Evolutionary conservation across 2,329 filamentous ascomycete species (phyloP).

Genomic region (Cryphonectria parasitica): DNA sequence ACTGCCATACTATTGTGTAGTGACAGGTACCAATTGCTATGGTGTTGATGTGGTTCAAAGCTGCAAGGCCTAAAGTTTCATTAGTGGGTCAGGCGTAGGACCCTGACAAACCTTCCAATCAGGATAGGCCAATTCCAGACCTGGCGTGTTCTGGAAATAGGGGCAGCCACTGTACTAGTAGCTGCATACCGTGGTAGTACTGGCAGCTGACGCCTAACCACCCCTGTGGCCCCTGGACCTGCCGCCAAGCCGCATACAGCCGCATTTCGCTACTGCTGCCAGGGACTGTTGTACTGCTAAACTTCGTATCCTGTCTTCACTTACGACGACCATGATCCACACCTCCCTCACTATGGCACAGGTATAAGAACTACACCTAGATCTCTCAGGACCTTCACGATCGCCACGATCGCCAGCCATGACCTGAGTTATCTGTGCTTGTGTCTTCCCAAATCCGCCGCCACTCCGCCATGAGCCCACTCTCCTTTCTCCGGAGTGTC

Average conservation of each 20-base stretch:
- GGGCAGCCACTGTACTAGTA: conserved; percentile 1
- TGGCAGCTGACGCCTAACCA: not conserved
- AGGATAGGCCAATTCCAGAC: conserved; percentile 12
- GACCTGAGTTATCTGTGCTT: conserved; percentile 20
- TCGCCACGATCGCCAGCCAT: conserved; percentile 8
- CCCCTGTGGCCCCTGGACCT: not conserved
- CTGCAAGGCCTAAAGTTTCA: not conserved
- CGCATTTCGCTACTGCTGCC: conserved; percentile 6
- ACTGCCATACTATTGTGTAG: not conserved
- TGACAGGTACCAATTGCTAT: not conserved
- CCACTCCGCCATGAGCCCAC: conserved; percentile 25
- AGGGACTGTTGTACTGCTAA: not conserved
- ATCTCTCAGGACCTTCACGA: not conserved
- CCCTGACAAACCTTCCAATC: conserved; percentile 26
- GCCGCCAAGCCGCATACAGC: conserved; percentile 5
- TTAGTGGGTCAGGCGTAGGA: conserved; percentile 1
- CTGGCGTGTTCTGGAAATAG: conserved; percentile 18
- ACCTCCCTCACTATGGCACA: not conserved
- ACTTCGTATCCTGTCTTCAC: conserved; percentile 15
- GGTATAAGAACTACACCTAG: not conserved
- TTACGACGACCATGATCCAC: not conserved
- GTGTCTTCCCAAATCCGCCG: not conserved
- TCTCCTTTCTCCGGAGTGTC: conserved; percentile 58
- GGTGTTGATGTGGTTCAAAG: not conserved
- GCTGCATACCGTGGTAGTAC: conserved; percentile 11